A percentile compares a stretch with the other conserved stretches of the same genome.
These are phyloP conservation scores for Luffa acutangula DNA, from an alignment of 306 rosid genomes.

Conservation along the genomic window DNA sequence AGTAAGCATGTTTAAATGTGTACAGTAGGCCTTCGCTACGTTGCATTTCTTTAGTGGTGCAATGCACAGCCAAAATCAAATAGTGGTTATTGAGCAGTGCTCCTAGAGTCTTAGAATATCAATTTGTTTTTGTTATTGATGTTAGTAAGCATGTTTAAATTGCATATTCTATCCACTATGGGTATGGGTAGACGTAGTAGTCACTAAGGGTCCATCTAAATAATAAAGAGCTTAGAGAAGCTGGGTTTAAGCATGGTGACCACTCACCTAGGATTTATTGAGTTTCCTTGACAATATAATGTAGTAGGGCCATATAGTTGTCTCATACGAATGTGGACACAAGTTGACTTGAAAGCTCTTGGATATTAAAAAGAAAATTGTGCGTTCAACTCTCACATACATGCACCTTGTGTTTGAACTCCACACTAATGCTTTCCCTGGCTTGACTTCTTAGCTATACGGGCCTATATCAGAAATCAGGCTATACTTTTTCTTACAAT, in stretches of 20 bases:
- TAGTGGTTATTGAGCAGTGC: not conserved
- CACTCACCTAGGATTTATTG: too few species aligned
- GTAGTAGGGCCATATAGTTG: too few species aligned
- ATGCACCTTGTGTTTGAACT: not conserved
- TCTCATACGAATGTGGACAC: too few species aligned
- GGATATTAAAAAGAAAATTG: not conserved
- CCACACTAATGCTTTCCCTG: not conserved
- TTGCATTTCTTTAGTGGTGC: not conserved
- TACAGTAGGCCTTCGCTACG: not conserved
- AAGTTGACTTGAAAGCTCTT: too few species aligned
- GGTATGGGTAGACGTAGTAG: too few species aligned
- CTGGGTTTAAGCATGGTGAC: too few species aligned
- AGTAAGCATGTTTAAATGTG: not conserved
- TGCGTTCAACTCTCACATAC: not conserved
- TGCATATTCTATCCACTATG: not conserved
- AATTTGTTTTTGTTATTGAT: not conserved
- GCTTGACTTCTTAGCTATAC: not conserved
- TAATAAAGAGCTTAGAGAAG: not conserved
- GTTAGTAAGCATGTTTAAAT: not conserved
- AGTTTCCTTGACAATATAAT: too few species aligned
- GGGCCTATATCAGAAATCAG: not conserved
- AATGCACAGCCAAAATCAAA: not conserved
- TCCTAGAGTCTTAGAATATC: not conserved
- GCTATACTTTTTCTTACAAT: not conserved
- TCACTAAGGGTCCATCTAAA: not conserved